Evolutionary conservation across 768 basidiomycete genomes (phyloP), one percentile per base, ranked within the genome.

Genomic region (Pleurotus cornucopiae): DNA sequence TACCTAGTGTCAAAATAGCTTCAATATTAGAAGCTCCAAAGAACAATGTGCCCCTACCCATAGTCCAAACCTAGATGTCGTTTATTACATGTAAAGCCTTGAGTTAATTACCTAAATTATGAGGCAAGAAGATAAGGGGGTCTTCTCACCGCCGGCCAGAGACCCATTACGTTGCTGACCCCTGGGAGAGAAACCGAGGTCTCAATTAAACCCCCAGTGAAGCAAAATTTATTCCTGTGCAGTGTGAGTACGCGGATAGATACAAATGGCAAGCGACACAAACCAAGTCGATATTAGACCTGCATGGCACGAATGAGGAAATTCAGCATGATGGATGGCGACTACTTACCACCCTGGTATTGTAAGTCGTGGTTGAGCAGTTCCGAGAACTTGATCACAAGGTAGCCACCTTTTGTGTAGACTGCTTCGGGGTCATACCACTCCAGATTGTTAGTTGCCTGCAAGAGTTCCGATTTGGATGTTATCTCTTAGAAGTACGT

Each of bases 401-500:
- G 81, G 38, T 77, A 75, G 16, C 94, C 92, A 61, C 80, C 76
- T 45, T 68, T 66, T 7, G 93, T 95, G 2, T 83, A 86, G 44
- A 91, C 71, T 7, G 85, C 84, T 26, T 74, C 82, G 0, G 92
- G 92, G 61, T 89, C 88, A 67, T 95, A 94, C 91, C 92, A 96
- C 69, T 97, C 91, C 64, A 89, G 58, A 62, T 90, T 85, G 58
- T 82, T 82, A 3, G 89, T 85, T 53, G 79, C 67, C 77, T 77
- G 41, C 74, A 72, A 76, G 69, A 49, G 58, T 40, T 54, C 13
- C 16, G 0, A n/a, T 14, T 20, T 53, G 16, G 38, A 13, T 37
- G n/a, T 55, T 43, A 34, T 11, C 30, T 34, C 7, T 34, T 9
- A 34, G 30, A 46, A 45, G 9, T 2, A 9, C 20, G 25, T 34